phyloP scores from a whole-genome alignment of 371 early-diverging fungal genomes.

The Circinella minor region DNA sequence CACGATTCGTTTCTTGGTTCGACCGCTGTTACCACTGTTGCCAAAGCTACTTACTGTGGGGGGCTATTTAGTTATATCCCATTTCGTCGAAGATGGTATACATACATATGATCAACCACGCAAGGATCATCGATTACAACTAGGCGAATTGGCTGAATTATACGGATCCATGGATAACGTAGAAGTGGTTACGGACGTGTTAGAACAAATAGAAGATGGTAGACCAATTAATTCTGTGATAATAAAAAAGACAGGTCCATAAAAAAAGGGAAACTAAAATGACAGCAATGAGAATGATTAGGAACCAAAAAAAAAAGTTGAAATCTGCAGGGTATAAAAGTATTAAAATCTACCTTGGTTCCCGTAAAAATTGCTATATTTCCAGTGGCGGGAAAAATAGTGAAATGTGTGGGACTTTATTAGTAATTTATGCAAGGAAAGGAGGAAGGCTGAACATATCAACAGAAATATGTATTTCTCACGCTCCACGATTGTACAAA shows the following conservation, averaged over 20 bases:
- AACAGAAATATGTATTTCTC: no score
- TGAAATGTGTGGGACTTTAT: no score
- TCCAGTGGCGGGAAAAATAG: no score
- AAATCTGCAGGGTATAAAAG: not conserved
- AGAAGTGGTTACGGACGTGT: constrained; percentile 36
- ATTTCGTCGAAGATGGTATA: constrained; percentile 45
- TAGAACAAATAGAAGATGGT: constrained; percentile 52
- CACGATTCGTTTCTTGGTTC: constrained; percentile 45
- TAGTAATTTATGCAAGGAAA: no score
- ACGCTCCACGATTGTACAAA: no score
- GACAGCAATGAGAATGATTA: no score
- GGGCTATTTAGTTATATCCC: constrained; percentile 47
- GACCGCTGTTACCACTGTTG: constrained; percentile 32
- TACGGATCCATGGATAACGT: constrained; percentile 27
- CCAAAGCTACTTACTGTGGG: constrained; percentile 34
- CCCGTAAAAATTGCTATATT: no score
- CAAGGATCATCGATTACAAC: constrained; percentile 34
- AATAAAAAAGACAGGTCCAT: constrained; percentile 17
- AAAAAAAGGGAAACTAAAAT: not conserved
- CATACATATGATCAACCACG: constrained; percentile 40
- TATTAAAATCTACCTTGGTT: not conserved
- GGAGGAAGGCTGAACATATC: no score
- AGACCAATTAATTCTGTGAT: constrained; percentile 52
- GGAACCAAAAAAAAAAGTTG: no score
- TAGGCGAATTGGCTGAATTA: constrained; percentile 32